Evolutionary conservation across 768 basidiomycete species (phyloP).

Genomic region (Kwoniella dendrophila): DNA sequence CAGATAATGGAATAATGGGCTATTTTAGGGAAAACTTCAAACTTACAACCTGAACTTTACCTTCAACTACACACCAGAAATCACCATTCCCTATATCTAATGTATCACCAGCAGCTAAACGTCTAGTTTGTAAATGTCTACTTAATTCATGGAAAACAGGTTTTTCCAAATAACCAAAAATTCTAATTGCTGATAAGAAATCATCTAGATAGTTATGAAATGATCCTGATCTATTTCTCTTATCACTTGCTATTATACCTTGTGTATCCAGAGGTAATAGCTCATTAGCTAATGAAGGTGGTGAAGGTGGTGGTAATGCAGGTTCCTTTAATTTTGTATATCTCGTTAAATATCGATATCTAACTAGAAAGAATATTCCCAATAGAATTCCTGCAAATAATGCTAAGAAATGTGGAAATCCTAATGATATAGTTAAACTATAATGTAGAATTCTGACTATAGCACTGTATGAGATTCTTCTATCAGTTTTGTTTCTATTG

Average conservation of each 20-base stretch:
- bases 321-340: constrained; percentile 58
- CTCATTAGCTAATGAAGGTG: constrained; percentile 55
- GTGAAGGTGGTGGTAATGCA: constrained; percentile 41
- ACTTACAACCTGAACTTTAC: constrained; percentile 91
- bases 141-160: constrained; percentile 98
- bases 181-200: constrained; percentile 90
- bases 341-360: constrained; percentile 59
- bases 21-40: constrained; percentile 55
- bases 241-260: constrained; percentile 59
- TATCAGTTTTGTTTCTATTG: constrained; percentile 12
- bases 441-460: constrained; percentile 54
- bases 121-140: constrained; percentile 88
- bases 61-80: constrained; percentile 98
- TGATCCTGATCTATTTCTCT: constrained; percentile 58
- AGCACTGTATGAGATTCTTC: constrained; percentile 30
- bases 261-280: constrained; percentile 67
- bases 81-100: constrained; percentile 68
- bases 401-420: constrained; percentile 85
- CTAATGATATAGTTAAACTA: constrained; percentile 64
- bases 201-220: constrained; percentile 98
- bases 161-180: constrained; percentile 97
- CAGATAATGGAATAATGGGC: constrained; percentile 21
- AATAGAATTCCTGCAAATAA: constrained; percentile 70
- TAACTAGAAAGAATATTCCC: constrained; percentile 79
- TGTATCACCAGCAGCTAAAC: constrained; percentile 94